Percentiles rank a stretch among this genome's conserved stretches.
phyloP scores from a whole-genome alignment of 257 asterid genomes.

The Solanum gandarillasii region DNA sequence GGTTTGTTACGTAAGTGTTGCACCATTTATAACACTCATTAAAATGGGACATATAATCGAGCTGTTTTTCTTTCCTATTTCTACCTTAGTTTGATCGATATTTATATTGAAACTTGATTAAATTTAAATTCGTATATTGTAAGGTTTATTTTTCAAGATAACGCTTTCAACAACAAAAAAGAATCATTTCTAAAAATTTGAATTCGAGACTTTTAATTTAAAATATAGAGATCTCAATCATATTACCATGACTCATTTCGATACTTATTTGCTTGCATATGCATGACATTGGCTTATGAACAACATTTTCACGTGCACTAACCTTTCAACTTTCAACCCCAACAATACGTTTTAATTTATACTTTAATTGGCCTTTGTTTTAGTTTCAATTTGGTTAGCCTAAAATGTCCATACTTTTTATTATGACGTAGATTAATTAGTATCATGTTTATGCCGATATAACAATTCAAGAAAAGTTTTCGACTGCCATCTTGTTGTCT shows the following conservation, averaged over 20 bases:
- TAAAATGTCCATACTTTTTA: no score
- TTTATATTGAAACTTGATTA: no score
- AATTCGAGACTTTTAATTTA: neutral
- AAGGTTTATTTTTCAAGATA: neutral
- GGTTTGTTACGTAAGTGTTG: neutral
- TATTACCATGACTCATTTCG: no score
- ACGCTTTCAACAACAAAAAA: no score
- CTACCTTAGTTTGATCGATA: neutral
- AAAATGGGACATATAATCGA: neutral
- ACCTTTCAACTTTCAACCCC: neutral
- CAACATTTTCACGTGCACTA: neutral
- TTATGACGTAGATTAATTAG: no score
- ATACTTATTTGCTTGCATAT: neutral
- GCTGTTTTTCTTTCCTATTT: neutral
- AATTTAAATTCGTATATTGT: neutral
- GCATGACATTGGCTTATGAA: neutral
- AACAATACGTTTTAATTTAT: no score
- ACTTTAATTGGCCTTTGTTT: no score
- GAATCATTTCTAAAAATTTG: accelerated
- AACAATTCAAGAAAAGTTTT: no score
- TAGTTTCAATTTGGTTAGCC: no score
- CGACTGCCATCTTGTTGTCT: no score
- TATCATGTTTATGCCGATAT: no score
- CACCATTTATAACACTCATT: neutral
- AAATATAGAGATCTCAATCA: neutral